These are phyloP conservation scores for Alternaria triticina DNA, from an alignment of 2,329 filamentous ascomycete genomes.

Conservation along the genomic window DNA sequence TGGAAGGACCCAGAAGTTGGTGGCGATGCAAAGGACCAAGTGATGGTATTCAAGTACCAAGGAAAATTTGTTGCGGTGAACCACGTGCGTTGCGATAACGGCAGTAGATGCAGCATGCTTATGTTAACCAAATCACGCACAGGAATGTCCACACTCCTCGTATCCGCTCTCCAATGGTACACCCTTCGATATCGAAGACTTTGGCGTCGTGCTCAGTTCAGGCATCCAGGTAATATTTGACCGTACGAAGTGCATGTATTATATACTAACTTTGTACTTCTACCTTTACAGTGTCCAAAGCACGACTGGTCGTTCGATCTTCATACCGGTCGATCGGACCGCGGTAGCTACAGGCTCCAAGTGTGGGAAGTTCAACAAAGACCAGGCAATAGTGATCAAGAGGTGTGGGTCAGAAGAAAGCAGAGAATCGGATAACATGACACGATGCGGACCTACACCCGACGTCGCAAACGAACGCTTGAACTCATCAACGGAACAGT, in stretches of 20 bases:
- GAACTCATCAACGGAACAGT: neutral
- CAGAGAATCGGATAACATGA: constrained; percentile 32
- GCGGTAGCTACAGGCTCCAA: constrained; percentile 66
- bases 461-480: no score
- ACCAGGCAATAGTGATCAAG: constrained; percentile 8
- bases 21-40: constrained; percentile 58
- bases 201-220: constrained; percentile 67
- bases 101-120: no score
- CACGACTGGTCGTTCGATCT: constrained; percentile 76
- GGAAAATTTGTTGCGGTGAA: constrained; percentile 72
- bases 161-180: constrained; percentile 69
- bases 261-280: no score
- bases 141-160: constrained; percentile 68
- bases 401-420: constrained; percentile 46
- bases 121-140: neutral
- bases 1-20: constrained; percentile 32
- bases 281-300: constrained; percentile 72
- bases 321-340: constrained; percentile 66
- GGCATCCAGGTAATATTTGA: no score
- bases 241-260: no score
- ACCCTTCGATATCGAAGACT: constrained; percentile 76
- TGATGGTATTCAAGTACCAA: constrained; percentile 69
- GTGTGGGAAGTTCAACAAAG: constrained; percentile 68
- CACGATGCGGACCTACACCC: neutral
- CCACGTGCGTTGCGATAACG: constrained; percentile 57